phyloP scores from a whole-genome alignment of 2,329 filamentous ascomycete species.

The Pseudocercospora vitis region DNA sequence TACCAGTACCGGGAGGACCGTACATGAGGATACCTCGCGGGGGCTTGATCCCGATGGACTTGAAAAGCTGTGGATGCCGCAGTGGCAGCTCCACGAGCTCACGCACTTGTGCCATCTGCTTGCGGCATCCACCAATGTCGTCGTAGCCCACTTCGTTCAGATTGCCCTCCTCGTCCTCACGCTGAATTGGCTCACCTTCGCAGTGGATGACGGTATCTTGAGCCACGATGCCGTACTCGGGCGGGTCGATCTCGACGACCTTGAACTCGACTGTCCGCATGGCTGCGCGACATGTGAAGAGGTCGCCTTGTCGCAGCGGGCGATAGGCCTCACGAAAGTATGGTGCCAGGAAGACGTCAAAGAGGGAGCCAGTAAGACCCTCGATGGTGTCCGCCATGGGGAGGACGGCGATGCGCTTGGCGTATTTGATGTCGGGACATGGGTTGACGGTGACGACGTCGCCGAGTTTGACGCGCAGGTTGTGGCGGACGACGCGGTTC shows the following conservation, averaged over 20 bases:
- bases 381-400: conserved; percentile 98
- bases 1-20: conserved; percentile 97
- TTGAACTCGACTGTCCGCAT: conserved; percentile 99
- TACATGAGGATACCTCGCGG: conserved; percentile 93
- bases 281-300: conserved; percentile 94
- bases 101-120: conserved; percentile 99
- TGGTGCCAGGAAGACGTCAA: conserved; percentile 97
- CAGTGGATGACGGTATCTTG: conserved; percentile 99
- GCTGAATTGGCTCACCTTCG: conserved; percentile 94
- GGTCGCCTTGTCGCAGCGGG: conserved; percentile 92
- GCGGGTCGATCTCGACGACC: conserved; percentile 96
- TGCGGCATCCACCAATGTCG: conserved; percentile 97
- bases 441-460: conserved; percentile 96
- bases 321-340: conserved; percentile 99
- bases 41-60: conserved; percentile 99
- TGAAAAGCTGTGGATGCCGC: conserved; percentile 97
- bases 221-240: conserved; percentile 97
- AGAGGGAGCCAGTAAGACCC: conserved; percentile 93
- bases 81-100: conserved; percentile 97
- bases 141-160: conserved; percentile 99
- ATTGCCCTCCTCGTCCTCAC: conserved; percentile 98
- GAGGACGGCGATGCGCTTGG: conserved; percentile 97
- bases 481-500: conserved; percentile 98
- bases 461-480: conserved; percentile 96
- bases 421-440: conserved; percentile 99